Conservation (phyloP, 306 rosid genomes). For the Begonia fuchsioides region DNA sequence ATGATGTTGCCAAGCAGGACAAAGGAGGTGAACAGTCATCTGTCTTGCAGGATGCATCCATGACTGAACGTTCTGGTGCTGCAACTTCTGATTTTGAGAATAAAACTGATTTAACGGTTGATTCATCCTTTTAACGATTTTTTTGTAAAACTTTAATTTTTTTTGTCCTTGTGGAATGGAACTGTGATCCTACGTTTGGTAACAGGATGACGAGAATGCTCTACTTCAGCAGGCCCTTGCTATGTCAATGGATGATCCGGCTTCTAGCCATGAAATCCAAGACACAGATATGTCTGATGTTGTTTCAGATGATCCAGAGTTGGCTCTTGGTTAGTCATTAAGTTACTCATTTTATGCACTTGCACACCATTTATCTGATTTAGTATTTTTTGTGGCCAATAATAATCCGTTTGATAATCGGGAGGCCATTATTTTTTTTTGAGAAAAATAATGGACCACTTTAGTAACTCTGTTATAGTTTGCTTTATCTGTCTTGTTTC, state of each 20-base stretch:
- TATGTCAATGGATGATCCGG: conserved; percentile 95
- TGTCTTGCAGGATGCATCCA: conserved; percentile 73
- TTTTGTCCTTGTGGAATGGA: not conserved
- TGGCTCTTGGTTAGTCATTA: conserved; percentile 68
- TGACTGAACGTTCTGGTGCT: conserved; percentile 56
- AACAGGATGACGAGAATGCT: conserved; percentile 69
- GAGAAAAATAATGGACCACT: too few relatives aligned
- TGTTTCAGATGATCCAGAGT: conserved; percentile 62
- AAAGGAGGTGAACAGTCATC: conserved; percentile 61
- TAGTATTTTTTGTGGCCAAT: too few relatives aligned
- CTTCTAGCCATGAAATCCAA: conserved; percentile 35
- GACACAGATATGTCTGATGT: conserved; percentile 88
- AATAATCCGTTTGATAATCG: too few relatives aligned
- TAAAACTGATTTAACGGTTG: conserved; percentile 54
- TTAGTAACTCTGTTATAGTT: too few relatives aligned
- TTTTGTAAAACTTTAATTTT: not conserved
- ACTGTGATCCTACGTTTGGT: conserved; percentile 3
- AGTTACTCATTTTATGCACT: not conserved
- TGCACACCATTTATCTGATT: too few relatives aligned
- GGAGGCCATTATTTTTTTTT: too few relatives aligned
- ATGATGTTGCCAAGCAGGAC: conserved; percentile 62
- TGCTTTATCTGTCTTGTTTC: too few relatives aligned
- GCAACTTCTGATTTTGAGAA: conserved; percentile 51
- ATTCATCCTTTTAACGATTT: conserved; percentile 2
- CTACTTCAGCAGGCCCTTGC: conserved; percentile 97